Percentiles rank a stretch among this genome's conserved stretches.
Conservation (phyloP, 2,329 filamentous ascomycete genomes). For the Pseudogymnoascus sp. region DNA sequence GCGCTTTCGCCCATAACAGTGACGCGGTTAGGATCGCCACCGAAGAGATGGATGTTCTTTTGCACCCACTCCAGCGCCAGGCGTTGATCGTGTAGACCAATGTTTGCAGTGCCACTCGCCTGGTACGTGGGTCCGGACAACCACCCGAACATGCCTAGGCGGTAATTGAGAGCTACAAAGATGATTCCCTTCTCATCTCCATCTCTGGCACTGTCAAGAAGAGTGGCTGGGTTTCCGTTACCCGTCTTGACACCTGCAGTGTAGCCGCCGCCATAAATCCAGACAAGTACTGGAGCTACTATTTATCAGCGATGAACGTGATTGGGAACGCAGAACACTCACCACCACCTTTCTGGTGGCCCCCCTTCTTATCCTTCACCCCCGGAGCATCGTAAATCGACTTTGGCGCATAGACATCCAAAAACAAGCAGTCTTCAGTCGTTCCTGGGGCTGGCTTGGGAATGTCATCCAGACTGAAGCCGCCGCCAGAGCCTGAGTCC, state of each 20-base stretch:
- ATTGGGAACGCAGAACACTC: conserved; percentile 12
- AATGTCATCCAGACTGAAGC: conserved; percentile 11
- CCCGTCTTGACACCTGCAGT: conserved; percentile 34
- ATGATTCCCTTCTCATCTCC: conserved; percentile 32
- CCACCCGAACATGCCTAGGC: conserved; percentile 29
- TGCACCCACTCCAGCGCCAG: conserved; percentile 52
- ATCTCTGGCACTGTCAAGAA: conserved; percentile 28
- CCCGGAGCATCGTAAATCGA: conserved; percentile 26
- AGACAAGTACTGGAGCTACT: conserved; percentile 39
- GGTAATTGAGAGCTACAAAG: conserved; percentile 31
- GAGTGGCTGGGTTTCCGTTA: conserved; percentile 32
- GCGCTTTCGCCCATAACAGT: conserved; percentile 46
- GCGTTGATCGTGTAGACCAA: conserved; percentile 46
- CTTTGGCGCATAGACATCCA: conserved; percentile 40
- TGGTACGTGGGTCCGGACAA: conserved; percentile 37
- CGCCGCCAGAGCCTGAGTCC: background rate
- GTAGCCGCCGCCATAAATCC: conserved; percentile 46
- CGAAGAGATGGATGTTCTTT: conserved; percentile 46
- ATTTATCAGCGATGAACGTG: conserved; percentile 15
- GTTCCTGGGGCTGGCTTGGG: conserved; percentile 16
- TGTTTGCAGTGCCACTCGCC: conserved; percentile 40
- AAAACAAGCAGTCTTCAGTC: conserved; percentile 41
- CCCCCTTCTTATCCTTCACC: background rate
- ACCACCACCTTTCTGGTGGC: conserved; percentile 7
- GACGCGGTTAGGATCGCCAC: conserved; percentile 43